phyloP scores from a whole-genome alignment of 257 asterid genomes.

The Capsicum baccatum region DNA sequence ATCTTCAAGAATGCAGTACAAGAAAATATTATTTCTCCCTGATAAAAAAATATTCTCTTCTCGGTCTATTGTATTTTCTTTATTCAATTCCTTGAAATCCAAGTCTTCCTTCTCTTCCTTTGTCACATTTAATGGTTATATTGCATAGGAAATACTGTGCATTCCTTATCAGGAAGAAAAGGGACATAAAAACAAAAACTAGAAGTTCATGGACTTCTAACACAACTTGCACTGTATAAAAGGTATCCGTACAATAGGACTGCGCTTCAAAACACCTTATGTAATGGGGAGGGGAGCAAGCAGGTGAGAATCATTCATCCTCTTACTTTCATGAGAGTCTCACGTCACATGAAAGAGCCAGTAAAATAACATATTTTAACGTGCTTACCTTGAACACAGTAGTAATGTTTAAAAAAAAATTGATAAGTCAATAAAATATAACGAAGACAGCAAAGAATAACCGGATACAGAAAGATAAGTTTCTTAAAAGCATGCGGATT shows the following conservation, averaged over 20 bases:
- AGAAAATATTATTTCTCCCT: not conserved
- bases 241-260: not conserved
- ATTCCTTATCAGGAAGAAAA: not conserved
- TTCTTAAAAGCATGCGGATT: not conserved
- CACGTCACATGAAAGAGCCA: not conserved
- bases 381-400: not conserved
- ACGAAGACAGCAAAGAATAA: not conserved
- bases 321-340: not conserved
- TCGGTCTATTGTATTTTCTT: not conserved
- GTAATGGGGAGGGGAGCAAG: not conserved
- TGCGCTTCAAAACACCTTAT: not conserved
- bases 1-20: not conserved
- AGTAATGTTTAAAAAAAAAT: not conserved
- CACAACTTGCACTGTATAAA: not conserved
- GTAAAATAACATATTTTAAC: not conserved
- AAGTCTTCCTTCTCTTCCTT: not conserved
- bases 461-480: not conserved
- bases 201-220: not conserved
- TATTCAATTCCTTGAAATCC: not conserved
- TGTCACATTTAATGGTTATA: slow-evolving; percentile 1
- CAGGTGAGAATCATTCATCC: not conserved
- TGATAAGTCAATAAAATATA: not conserved
- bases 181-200: not conserved
- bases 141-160: not conserved
- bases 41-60: not conserved